Conservation (phyloP, 164 flowering plant genomes). For the Sedum album region DNA sequence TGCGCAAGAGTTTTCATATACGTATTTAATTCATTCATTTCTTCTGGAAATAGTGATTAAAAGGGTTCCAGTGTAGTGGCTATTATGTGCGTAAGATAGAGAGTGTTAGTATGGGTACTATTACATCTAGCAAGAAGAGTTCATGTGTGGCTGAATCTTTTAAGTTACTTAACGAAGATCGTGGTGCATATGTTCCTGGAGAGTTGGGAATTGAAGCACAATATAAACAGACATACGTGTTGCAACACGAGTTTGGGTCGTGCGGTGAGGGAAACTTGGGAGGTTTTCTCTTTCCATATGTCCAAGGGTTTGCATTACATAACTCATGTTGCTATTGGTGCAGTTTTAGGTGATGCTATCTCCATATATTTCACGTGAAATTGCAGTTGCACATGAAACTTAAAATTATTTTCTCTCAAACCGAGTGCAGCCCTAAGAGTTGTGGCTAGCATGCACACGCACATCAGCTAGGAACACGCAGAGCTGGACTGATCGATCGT, state of each 20-base stretch:
- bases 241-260: neutral
- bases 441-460: conserved; percentile 4
- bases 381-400: neutral
- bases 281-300: neutral
- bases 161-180: neutral
- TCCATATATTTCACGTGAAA: neutral
- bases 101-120: neutral
- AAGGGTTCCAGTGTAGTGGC: neutral
- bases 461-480: too few relatives aligned
- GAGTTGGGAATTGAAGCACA: neutral
- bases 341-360: neutral
- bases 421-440: neutral
- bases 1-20: neutral
- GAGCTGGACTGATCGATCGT: neutral
- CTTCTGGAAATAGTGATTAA: too few relatives aligned
- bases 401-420: neutral
- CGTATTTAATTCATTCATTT: neutral
- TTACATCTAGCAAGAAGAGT: neutral
- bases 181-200: neutral
- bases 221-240: neutral
- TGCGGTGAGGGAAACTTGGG: neutral
- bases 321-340: neutral
- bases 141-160: neutral
- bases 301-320: neutral
- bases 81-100: neutral